Percentiles rank a stretch among this genome's conserved stretches.
Evolutionary conservation across 176 grass and related monocot species (phyloP).

Genomic region (Thalia dealbata): DNA sequence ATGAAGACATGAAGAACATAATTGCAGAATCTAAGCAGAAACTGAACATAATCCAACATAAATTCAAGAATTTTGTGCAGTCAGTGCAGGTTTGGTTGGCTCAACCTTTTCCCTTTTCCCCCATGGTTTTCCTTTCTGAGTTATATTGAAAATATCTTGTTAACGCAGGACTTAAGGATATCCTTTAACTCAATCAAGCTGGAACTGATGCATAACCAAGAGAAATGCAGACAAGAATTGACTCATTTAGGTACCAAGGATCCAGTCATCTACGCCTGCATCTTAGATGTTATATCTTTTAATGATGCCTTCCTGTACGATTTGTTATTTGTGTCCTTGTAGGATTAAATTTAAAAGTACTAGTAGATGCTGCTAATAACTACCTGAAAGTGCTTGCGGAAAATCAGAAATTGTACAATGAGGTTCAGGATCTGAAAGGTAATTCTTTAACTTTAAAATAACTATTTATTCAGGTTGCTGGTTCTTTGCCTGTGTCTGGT

Average conservation of each 20-base stretch:
- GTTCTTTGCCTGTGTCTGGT: neutral
- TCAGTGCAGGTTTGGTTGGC: constrained; percentile 12
- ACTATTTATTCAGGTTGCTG: neutral
- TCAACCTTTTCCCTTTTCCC: neutral
- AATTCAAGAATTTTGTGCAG: constrained; percentile 5
- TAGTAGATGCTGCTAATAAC: constrained; percentile 16
- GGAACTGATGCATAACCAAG: neutral
- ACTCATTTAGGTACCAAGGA: neutral
- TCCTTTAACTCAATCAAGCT: neutral
- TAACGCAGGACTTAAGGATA: constrained; percentile 6
- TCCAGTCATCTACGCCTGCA: neutral
- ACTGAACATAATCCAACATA: neutral
- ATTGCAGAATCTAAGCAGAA: constrained; percentile 7
- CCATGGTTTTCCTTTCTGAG: neutral
- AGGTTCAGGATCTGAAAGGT: constrained; percentile 19
- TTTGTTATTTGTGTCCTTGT: neutral
- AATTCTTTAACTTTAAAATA: neutral
- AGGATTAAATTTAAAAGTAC: constrained; percentile 1
- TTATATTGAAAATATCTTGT: neutral
- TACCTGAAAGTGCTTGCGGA: constrained; percentile 18
- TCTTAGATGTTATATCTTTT: neutral
- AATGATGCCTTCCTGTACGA: neutral
- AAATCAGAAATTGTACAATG: constrained; percentile 14
- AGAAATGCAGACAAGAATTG: neutral
- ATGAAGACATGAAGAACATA: neutral